phyloP scores from a whole-genome alignment of 2,329 filamentous ascomycete species.

The Fusarium nematophilum region DNA sequence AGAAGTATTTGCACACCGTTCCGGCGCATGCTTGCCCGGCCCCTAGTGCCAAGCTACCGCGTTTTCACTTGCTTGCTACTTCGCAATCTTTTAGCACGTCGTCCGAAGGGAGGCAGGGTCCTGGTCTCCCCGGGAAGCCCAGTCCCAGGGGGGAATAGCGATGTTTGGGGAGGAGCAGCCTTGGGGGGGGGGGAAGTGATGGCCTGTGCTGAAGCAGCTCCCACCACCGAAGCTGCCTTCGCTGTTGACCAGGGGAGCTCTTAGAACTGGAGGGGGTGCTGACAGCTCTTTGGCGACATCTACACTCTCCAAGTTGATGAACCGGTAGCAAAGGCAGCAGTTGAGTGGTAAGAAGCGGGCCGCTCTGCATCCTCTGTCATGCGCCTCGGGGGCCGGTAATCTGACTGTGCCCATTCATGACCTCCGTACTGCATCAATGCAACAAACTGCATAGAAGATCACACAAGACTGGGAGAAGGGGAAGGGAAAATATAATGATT shows the following conservation, averaged over 20 bases:
- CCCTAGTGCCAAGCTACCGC: neutral
- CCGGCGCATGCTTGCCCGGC: neutral
- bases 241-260: slow-evolving; percentile 17
- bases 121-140: slow-evolving; percentile 34
- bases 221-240: slow-evolving; percentile 13
- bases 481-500: neutral
- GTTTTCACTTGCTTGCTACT: neutral
- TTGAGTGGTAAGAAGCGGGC: too few species aligned
- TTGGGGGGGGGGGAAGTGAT: slow-evolving; percentile 27
- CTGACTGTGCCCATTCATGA: neutral
- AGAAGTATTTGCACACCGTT: slow-evolving; percentile 5
- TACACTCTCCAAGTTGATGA: too few species aligned
- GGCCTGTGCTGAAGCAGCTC: slow-evolving; percentile 32
- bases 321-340: too few species aligned
- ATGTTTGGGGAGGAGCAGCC: slow-evolving; percentile 22
- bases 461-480: neutral
- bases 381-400: neutral
- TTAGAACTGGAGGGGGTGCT: slow-evolving; percentile 9
- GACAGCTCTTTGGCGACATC: slow-evolving; percentile 1
- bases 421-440: slow-evolving; percentile 5
- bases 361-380: too few species aligned
- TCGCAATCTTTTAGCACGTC: slow-evolving; percentile 4
- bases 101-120: slow-evolving; percentile 17
- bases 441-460: slow-evolving; percentile 2
- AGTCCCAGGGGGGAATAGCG: slow-evolving; percentile 28